These are phyloP conservation scores for Cladophialophora chaetospira DNA, from an alignment of 2,329 filamentous ascomycete genomes.

Conservation along the genomic window DNA sequence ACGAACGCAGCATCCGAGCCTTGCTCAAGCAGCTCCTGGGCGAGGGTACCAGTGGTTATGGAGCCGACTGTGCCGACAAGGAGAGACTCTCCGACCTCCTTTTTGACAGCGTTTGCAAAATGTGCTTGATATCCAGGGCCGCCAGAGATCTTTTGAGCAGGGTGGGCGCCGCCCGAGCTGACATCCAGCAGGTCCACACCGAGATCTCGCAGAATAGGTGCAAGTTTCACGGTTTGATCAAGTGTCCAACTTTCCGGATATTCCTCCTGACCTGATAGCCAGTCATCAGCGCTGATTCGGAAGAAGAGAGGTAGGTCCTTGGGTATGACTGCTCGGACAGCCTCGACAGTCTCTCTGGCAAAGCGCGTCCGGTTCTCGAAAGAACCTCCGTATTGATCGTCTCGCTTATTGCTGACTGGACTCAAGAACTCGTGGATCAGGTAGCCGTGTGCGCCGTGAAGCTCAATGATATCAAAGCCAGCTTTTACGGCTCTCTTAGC, in stretches of 20 bases:
- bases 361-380: slow-evolving; percentile 68
- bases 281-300: slow-evolving; percentile 74
- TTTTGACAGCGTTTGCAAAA: slow-evolving; percentile 71
- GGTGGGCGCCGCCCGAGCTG: slow-evolving; percentile 64
- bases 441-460: slow-evolving; percentile 80
- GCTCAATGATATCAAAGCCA: slow-evolving; percentile 77
- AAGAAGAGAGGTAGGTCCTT: slow-evolving; percentile 70
- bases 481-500: slow-evolving; percentile 64
- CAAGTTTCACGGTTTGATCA: slow-evolving; percentile 65
- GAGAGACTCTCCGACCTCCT: slow-evolving; percentile 70
- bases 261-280: slow-evolving; percentile 63
- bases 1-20: slow-evolving; percentile 70
- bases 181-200: slow-evolving; percentile 86
- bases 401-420: slow-evolving; percentile 69
- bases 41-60: slow-evolving; percentile 70
- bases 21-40: slow-evolving; percentile 62
- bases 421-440: slow-evolving; percentile 70
- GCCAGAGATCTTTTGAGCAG: slow-evolving; percentile 42
- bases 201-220: slow-evolving; percentile 65
- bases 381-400: slow-evolving; percentile 55
- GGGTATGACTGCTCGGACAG: slow-evolving; percentile 64
- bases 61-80: slow-evolving; percentile 73
- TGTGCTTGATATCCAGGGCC: slow-evolving; percentile 73
- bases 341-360: slow-evolving; percentile 66
- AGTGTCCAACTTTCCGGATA: slow-evolving; percentile 66